Conservation (phyloP, 768 basidiomycete species). For the Leccinum boreale region DNA sequence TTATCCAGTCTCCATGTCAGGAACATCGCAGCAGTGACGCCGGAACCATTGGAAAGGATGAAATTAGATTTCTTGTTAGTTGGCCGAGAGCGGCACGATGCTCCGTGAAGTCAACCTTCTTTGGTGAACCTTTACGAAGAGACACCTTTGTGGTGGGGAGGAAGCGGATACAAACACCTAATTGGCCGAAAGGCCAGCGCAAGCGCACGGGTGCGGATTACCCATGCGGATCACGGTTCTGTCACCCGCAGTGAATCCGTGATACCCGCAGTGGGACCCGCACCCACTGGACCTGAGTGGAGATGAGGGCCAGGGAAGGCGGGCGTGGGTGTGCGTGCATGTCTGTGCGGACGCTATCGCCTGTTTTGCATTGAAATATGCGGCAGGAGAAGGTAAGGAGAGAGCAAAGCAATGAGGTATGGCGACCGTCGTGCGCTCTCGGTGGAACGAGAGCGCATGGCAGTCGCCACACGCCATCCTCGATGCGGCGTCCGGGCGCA, state of each 20-base stretch:
- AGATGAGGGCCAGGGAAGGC: neutral
- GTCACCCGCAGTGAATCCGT: too few species aligned
- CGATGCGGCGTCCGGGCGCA: neutral
- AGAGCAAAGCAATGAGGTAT: neutral
- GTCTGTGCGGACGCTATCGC: neutral
- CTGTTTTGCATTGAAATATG: neutral
- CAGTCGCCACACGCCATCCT: neutral
- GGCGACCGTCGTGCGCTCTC: neutral
- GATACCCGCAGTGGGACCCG: neutral
- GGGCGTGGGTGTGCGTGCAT: too few species aligned
- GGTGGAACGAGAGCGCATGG: neutral
- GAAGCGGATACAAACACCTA: neutral
- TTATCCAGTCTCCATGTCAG: neutral
- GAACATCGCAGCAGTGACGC: neutral
- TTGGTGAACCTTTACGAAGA: neutral
- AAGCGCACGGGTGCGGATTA: too few species aligned
- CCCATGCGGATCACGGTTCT: neutral
- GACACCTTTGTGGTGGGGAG: neutral
- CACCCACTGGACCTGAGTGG: neutral
- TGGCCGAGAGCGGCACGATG: neutral
- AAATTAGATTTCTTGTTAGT: neutral
- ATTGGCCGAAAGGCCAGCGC: neutral
- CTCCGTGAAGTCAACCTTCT: neutral
- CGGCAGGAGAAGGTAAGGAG: neutral
- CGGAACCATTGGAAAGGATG: too few species aligned